Percentiles rank a stretch among this genome's conserved stretches.
Conservation (phyloP, 768 basidiomycete species). For the Russula sp. region DNA sequence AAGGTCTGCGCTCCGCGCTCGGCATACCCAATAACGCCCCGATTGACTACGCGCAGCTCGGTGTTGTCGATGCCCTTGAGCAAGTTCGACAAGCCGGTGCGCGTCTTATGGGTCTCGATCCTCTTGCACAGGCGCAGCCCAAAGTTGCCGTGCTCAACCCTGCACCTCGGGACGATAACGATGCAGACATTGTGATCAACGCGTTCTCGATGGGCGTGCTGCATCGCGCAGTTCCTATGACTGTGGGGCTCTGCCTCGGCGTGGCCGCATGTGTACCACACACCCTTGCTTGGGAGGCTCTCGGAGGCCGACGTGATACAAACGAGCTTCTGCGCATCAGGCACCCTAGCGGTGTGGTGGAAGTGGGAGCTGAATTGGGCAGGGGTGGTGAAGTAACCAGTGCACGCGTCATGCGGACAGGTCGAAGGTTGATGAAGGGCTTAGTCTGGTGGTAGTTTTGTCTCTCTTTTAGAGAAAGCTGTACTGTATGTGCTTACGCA, state of each 20-base stretch:
- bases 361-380: constrained; percentile 58
- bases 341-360: constrained; percentile 66
- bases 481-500: neutral
- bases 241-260: constrained; percentile 65
- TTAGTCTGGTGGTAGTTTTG: constrained; percentile 57
- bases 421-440: constrained; percentile 68
- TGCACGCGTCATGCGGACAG: constrained; percentile 66
- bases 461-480: neutral
- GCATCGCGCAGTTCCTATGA: constrained; percentile 72
- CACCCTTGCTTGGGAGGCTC: constrained; percentile 54
- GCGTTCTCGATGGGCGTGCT: constrained; percentile 70
- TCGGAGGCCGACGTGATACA: constrained; percentile 32
- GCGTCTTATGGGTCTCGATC: constrained; percentile 60
- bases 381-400: constrained; percentile 49
- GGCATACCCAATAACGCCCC: constrained; percentile 33
- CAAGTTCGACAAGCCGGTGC: constrained; percentile 55
- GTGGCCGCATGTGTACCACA: constrained; percentile 56
- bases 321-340: constrained; percentile 46
- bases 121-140: constrained; percentile 61
- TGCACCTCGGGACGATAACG: constrained; percentile 36
- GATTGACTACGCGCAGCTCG: constrained; percentile 30
- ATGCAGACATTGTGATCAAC: constrained; percentile 52
- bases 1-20: constrained; percentile 44
- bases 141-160: constrained; percentile 60
- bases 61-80: constrained; percentile 44